A percentile compares a stretch with the other conserved stretches of the same genome.
These are phyloP conservation scores for Eucalyptus shirleyi DNA, from an alignment of 345 rosid species.

Conservation along the genomic window DNA sequence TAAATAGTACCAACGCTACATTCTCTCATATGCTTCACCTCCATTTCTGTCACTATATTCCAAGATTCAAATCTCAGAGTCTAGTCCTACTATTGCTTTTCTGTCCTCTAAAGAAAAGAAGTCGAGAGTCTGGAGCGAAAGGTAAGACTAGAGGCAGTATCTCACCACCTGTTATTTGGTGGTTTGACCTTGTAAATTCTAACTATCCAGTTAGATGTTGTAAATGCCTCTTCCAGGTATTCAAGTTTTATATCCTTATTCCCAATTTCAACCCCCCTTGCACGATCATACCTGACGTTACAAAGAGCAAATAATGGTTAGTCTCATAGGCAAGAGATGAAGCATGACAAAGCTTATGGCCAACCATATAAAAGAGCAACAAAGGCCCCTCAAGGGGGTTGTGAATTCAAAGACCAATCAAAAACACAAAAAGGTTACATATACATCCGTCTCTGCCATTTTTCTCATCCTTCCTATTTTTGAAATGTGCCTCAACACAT, in stretches of 20 bases:
- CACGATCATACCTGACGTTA: slow-evolving; percentile 74
- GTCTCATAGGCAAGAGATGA: not conserved
- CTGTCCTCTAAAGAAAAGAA: not conserved
- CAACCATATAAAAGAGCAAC: not conserved
- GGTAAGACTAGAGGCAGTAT: not conserved
- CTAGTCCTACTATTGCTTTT: not conserved
- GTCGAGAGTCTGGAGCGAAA: not conserved
- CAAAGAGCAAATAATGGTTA: not conserved
- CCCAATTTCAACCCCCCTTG: slow-evolving; percentile 96
- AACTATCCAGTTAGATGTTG: slow-evolving; percentile 96
- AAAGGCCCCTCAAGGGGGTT: not conserved
- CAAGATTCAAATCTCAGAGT: not conserved
- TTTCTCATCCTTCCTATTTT: not conserved
- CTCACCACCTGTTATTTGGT: slow-evolving; percentile 88
- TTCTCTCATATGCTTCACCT: not conserved
- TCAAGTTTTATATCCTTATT: slow-evolving; percentile 90
- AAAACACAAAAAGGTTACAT: not conserved
- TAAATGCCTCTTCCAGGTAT: slow-evolving; percentile 92
- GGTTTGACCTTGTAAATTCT: slow-evolving; percentile 97
- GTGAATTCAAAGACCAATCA: not conserved
- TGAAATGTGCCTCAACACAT: not conserved
- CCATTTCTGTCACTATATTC: not conserved
- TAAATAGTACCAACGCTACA: not conserved
- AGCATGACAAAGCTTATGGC: not conserved
- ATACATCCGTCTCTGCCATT: not conserved